phyloP scores from a whole-genome alignment of 768 basidiomycete genomes.

The Hydnomerulius pinastri region DNA sequence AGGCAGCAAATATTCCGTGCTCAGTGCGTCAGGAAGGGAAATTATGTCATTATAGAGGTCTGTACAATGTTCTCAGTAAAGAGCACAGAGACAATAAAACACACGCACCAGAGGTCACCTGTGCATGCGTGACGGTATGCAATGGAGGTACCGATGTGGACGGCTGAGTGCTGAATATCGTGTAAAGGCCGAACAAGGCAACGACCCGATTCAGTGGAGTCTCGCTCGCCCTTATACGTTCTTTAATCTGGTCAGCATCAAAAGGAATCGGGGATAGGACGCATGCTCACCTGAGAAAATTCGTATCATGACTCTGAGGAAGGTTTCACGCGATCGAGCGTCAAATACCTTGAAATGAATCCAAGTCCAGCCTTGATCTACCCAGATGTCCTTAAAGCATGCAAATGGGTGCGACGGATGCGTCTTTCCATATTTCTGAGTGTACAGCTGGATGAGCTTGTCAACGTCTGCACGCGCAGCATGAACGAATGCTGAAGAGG shows the following conservation, averaged over 20 bases:
- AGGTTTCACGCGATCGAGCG: constrained; percentile 59
- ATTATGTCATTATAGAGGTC: constrained; percentile 58
- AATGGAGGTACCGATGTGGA: constrained; percentile 51
- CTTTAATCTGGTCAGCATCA: constrained; percentile 34
- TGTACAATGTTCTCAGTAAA: constrained; percentile 30
- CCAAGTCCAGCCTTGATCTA: constrained; percentile 68
- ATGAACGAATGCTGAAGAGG: constrained; percentile 71
- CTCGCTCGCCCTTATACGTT: constrained; percentile 51
- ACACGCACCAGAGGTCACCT: constrained; percentile 57
- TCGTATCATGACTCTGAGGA: constrained; percentile 59
- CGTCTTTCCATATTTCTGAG: constrained; percentile 45
- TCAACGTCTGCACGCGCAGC: constrained; percentile 66
- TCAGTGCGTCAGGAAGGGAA: constrained; percentile 48
- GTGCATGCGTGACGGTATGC: constrained; percentile 51
- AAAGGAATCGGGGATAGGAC: background rate
- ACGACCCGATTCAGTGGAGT: constrained; percentile 56
- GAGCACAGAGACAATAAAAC: background rate
- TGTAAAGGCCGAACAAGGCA: constrained; percentile 70
- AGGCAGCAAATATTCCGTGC: constrained; percentile 39
- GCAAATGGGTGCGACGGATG: constrained; percentile 52
- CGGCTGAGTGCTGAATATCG: constrained; percentile 71
- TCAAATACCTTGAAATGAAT: constrained; percentile 78
- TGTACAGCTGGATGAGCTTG: constrained; percentile 51
- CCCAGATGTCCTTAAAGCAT: constrained; percentile 74
- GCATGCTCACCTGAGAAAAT: constrained; percentile 63